Base-by-base conservation (phyloP, 495 filamentous ascomycete genomes). In the Penicillium pulvis region DNA sequence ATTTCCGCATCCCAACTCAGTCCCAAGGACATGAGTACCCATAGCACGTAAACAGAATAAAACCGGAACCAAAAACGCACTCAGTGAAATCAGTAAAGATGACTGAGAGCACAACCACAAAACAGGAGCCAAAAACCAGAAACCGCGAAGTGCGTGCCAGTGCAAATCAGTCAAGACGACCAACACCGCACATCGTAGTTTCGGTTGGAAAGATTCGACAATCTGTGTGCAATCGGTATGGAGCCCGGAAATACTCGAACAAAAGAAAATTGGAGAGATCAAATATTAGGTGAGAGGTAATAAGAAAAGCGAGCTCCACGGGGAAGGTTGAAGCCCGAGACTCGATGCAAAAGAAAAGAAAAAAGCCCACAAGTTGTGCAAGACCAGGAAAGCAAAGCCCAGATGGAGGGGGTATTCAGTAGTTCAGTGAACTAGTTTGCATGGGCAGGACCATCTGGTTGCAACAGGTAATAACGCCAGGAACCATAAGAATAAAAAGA, bases 21-120 rank as follows among this genome's bases (percentile, higher is more conserved):
- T 41, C 31, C 49, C 30, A 16, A 51, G 20, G 20, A 19, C 48
- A 6, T 24, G 24, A 36, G 46, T 49, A 17, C 24, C 16, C 24
- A 49, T 31, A 24, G 12, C 20, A 36, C 9, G 33, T 5, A 12
- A 10, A 41, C 48, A 35, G 28, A 51, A 17, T 7, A 39, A 41
- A 36, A 16, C 42, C 39, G 30, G 28, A 46, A 55, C 19, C 30
- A 43, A 20, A 41, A 48, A 50, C 47, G 47, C 41, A 59, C 68
- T 62, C 66, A 74, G 71, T 74, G 54, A 59, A 63, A 71, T 74
- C 71, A 73, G 57, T 65, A 24, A 74, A 74, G 71, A 73, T 64
- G 70, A 74, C 71, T 58, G 58, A 67, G 67, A 67, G 33, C 51
- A 42, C 50, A 59, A 51, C 47, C 51, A 51, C 52, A 60, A 39